Percentiles rank a stretch among this genome's conserved stretches.
Conservation (phyloP, 805 yeast species). For the Teunomyces atbi region DNA sequence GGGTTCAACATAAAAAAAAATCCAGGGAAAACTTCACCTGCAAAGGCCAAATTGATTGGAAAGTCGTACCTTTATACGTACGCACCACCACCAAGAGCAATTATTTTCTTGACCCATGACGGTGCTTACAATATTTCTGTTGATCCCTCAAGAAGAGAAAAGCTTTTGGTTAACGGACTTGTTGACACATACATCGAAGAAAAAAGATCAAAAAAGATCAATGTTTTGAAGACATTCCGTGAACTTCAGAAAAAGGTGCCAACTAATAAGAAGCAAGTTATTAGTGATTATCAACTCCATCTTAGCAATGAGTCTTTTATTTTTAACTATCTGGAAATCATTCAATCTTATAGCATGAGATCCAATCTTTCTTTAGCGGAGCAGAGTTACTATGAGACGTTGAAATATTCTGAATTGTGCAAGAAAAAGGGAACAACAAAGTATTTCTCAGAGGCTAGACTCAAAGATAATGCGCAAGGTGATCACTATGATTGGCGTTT, state of each 20-base stretch:
- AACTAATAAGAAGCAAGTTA: constrained; percentile 22
- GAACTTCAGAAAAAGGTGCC: constrained; percentile 16
- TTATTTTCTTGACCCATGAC: constrained; percentile 27
- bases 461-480: constrained; percentile 21
- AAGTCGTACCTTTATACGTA: constrained; percentile 20
- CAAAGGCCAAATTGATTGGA: constrained; percentile 18
- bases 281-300: constrained; percentile 25
- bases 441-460: constrained; percentile 37
- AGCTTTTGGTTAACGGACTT: constrained; percentile 20
- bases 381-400: constrained; percentile 29
- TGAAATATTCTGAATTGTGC: constrained; percentile 28
- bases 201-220: constrained; percentile 9
- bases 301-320: constrained; percentile 27
- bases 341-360: constrained; percentile 9
- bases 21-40: constrained; percentile 15
- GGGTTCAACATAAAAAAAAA: constrained; percentile 17
- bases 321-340: constrained; percentile 18
- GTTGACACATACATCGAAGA: constrained; percentile 20
- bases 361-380: constrained; percentile 19
- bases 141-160: constrained; percentile 9
- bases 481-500: constrained; percentile 31
- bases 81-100: constrained; percentile 30
- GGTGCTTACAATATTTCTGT: constrained; percentile 31
- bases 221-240: constrained; percentile 21
- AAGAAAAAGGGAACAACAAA: constrained; percentile 35